phyloP scores from a whole-genome alignment of 2,329 filamentous ascomycete genomes.

The Fusarium continuum region DNA sequence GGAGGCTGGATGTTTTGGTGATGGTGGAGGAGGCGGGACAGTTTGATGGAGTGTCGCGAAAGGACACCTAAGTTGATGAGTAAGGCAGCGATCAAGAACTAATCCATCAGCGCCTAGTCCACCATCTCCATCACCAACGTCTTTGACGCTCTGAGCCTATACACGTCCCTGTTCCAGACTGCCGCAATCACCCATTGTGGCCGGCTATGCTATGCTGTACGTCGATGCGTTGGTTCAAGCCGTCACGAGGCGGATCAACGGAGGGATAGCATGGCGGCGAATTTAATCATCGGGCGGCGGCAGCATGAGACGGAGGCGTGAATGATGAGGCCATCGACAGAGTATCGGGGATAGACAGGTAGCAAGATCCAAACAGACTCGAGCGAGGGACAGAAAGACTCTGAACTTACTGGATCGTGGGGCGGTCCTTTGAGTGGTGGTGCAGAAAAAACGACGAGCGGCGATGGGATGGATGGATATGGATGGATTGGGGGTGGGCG shows the following conservation, averaged over 20 bases:
- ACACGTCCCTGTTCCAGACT: conserved; percentile 25
- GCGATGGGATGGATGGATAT: conserved; percentile 36
- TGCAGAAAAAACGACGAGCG: conserved; percentile 46
- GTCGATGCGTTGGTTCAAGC: conserved; percentile 25
- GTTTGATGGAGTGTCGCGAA: conserved; percentile 44
- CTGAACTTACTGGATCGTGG: conserved; percentile 45
- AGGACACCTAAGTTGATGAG: conserved; percentile 43
- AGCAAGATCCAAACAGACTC: conserved; percentile 17
- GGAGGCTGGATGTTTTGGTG: conserved; percentile 38
- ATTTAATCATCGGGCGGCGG: conserved; percentile 22
- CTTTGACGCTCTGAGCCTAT: background rate
- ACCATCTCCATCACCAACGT: conserved; percentile 15
- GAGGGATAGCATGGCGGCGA: conserved; percentile 28
- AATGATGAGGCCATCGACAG: conserved; percentile 39
- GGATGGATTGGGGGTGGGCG: conserved; percentile 31
- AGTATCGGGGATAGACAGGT: conserved; percentile 16
- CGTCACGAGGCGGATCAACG: conserved; percentile 35
- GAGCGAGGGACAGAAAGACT: conserved; percentile 21
- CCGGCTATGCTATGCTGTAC: conserved; percentile 26
- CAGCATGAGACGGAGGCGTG: conserved; percentile 23
- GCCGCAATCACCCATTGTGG: conserved; percentile 21
- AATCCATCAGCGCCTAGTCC: conserved; percentile 18
- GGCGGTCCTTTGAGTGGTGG: conserved; percentile 44
- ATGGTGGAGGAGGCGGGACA: conserved; percentile 33
- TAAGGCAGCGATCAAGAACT: conserved; percentile 37